Evolutionary conservation across 306 rosid genomes (phyloP), one percentile per base, ranked within the genome.

Genomic region (Quercus berberidifolia): DNA sequence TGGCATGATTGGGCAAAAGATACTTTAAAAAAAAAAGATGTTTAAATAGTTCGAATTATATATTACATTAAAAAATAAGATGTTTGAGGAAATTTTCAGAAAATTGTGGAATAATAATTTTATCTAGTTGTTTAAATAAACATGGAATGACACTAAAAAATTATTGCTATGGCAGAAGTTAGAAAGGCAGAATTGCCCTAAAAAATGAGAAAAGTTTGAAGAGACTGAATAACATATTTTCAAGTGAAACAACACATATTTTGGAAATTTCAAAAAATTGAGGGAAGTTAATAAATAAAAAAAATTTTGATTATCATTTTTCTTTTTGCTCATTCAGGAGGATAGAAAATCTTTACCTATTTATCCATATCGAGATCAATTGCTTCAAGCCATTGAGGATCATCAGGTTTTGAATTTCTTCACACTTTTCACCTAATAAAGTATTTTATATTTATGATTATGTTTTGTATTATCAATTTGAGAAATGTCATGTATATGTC

Each of bases 291-390:
- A 17, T 64, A 30, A n/a, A 30, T 19, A 49, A 41, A 41, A 0
- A 41, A 8, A 51, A 10, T 13, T 58, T 86, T 33, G 63, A 60
- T 83, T 67, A 68, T 51, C 74, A 28, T 73, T 78, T 63, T 46
- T n/a, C 31, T 71, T 78, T 76, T 75, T 84, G 31, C 19, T 73
- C 30, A 55, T 75, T 69, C 80, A 94, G 94, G 98, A 80, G 74
- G 99, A 95, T 35, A 91, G 97, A 76, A 93, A 89, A 83, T 85
- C 87, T 28, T 82, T 95, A 78, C 99, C 98, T 49, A 91, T 95
- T 30, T 95, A 87, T 56, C 76, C 74, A 26, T 95, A 87, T 86
- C 92, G 97, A 54, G 98, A 95, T 19, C 88, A 86, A 74, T 85
- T 95, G 86, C 93, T 95, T 69, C 56, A 93, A 83, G 99, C 99